Percentiles rank a stretch among this genome's conserved stretches.
These are phyloP conservation scores for Ascochyta koolunga DNA, from an alignment of 2,329 filamentous ascomycete species.

Conservation along the genomic window DNA sequence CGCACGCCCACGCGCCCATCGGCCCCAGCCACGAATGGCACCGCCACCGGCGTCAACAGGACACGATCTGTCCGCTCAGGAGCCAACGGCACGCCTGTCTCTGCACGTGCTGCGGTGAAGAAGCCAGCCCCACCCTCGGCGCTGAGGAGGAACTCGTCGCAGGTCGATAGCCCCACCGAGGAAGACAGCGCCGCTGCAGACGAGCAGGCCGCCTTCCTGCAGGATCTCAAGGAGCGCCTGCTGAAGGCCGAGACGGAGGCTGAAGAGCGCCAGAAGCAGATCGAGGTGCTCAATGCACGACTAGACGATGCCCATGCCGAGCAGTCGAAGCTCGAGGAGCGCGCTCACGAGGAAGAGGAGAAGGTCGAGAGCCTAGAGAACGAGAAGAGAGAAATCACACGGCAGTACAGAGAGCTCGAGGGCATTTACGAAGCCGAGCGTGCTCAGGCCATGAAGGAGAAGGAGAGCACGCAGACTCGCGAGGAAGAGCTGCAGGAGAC, in stretches of 20 bases:
- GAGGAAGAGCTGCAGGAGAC: slow-evolving; percentile 91
- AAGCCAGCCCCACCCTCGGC: slow-evolving; percentile 44
- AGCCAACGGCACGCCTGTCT: slow-evolving; percentile 45
- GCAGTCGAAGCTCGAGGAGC: slow-evolving; percentile 86
- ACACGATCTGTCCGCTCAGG: slow-evolving; percentile 41
- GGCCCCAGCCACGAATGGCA: slow-evolving; percentile 38
- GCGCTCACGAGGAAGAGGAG: slow-evolving; percentile 83
- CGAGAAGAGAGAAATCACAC: slow-evolving; percentile 81
- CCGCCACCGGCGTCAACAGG: slow-evolving; percentile 36
- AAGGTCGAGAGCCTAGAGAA: slow-evolving; percentile 80
- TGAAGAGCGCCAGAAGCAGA: slow-evolving; percentile 82
- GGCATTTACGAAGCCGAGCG: slow-evolving; percentile 91
- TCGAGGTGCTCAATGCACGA: slow-evolving; percentile 81
- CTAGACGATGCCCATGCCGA: slow-evolving; percentile 85
- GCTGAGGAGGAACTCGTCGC: slow-evolving; percentile 43
- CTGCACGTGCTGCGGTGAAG: slow-evolving; percentile 47
- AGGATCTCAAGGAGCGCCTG: slow-evolving; percentile 83
- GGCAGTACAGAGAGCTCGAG: slow-evolving; percentile 89
- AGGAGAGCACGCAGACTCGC: slow-evolving; percentile 81
- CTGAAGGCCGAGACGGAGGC: slow-evolving; percentile 78
- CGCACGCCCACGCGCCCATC: slow-evolving; percentile 41
- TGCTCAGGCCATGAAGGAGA: slow-evolving; percentile 85
- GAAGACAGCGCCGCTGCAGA: slow-evolving; percentile 71
- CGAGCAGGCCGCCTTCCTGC: slow-evolving; percentile 77
- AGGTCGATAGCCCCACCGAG: slow-evolving; percentile 38